These are phyloP conservation scores for Clavariopsis aquatica DNA, from an alignment of 495 filamentous ascomycete species.

Conservation along the genomic window DNA sequence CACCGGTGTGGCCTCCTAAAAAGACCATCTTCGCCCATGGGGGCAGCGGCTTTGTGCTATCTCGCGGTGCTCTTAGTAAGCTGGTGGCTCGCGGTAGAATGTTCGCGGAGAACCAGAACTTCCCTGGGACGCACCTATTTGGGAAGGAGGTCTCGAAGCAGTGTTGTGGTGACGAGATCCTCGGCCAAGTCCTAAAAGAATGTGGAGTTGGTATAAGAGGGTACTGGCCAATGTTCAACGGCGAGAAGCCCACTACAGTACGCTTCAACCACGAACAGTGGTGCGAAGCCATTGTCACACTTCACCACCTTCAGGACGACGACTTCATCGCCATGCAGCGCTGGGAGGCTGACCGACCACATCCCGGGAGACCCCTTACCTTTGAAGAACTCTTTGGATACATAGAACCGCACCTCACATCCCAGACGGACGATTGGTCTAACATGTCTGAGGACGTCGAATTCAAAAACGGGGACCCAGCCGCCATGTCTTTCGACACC, in stretches of 20 bases:
- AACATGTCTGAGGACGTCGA: slow-evolving; percentile 34
- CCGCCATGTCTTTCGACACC: slow-evolving; percentile 21
- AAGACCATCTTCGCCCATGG: slow-evolving; percentile 36
- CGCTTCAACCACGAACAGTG: slow-evolving; percentile 31
- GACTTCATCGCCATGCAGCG: slow-evolving; percentile 27
- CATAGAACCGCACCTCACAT: slow-evolving; percentile 20
- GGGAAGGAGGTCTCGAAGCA: slow-evolving; percentile 26
- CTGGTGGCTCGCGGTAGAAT: slow-evolving; percentile 19
- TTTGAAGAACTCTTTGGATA: slow-evolving; percentile 31
- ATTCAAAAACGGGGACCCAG: neutral
- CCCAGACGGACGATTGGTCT: slow-evolving; percentile 25
- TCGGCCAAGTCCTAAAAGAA: slow-evolving; percentile 30
- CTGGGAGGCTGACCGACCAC: slow-evolving; percentile 21
- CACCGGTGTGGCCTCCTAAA: slow-evolving; percentile 50
- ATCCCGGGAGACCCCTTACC: slow-evolving; percentile 22
- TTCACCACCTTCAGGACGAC: slow-evolving; percentile 27
- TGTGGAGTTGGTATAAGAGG: slow-evolving; percentile 22
- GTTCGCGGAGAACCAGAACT: slow-evolving; percentile 18
- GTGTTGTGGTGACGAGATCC: slow-evolving; percentile 37
- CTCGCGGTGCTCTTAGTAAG: slow-evolving; percentile 34
- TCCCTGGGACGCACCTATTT: slow-evolving; percentile 29
- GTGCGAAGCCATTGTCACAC: slow-evolving; percentile 34
- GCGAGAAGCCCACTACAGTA: slow-evolving; percentile 25
- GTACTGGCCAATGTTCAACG: slow-evolving; percentile 37
- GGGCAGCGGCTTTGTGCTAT: slow-evolving; percentile 35